These are phyloP conservation scores for Camellia lanceoleosa DNA, from an alignment of 148 eudicot species.

Conservation along the genomic window DNA sequence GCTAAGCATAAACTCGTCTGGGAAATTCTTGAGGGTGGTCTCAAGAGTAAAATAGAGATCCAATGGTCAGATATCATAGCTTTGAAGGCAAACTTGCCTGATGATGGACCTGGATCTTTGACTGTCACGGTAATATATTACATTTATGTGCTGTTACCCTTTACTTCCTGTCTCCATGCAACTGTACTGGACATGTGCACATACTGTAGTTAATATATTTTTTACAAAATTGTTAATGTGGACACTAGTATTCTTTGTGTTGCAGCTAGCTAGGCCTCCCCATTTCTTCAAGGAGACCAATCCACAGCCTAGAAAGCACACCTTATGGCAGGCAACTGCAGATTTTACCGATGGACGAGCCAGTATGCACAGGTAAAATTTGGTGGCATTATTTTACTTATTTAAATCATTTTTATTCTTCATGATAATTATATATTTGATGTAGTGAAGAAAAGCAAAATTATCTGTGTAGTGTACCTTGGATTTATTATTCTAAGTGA, in stretches of 20 bases:
- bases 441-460: neutral
- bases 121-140: slow-evolving; percentile 53
- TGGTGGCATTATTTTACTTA: neutral
- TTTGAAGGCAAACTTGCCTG: slow-evolving; percentile 71
- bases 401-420: neutral
- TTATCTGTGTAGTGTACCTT: neutral
- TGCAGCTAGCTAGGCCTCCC: slow-evolving; percentile 74
- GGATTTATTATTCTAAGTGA: neutral
- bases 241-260: slow-evolving; percentile 12
- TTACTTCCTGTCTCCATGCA: neutral
- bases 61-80: slow-evolving; percentile 91
- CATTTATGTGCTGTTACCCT: neutral
- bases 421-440: no score
- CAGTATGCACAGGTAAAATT: slow-evolving; percentile 45
- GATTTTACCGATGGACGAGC: slow-evolving; percentile 94
- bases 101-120: slow-evolving; percentile 67
- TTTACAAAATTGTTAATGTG: neutral
- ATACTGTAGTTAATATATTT: neutral
- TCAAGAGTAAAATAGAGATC: slow-evolving; percentile 89
- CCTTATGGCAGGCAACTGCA: slow-evolving; percentile 74
- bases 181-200: neutral
- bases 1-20: slow-evolving; percentile 95
- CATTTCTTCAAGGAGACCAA: slow-evolving; percentile 79
- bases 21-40: slow-evolving; percentile 90
- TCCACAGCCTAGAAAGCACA: slow-evolving; percentile 94